These are phyloP conservation scores for Besnoitia besnoiti DNA, from an alignment of 169 alveolate species.

Conservation along the genomic window DNA sequence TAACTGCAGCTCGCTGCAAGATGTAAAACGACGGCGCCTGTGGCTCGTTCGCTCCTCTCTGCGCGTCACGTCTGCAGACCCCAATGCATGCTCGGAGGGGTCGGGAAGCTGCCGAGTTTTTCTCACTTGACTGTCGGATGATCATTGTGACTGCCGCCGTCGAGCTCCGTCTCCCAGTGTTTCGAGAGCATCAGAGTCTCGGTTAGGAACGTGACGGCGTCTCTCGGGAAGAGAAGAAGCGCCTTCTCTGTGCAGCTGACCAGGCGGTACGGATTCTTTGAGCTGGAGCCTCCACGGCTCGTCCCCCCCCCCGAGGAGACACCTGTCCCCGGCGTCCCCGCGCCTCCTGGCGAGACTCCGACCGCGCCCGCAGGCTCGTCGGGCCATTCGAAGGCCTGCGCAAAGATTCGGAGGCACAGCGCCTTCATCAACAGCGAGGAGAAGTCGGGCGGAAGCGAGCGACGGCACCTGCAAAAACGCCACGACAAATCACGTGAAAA, in stretches of 20 bases:
- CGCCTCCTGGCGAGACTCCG: background rate
- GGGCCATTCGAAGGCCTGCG: conserved; percentile 61
- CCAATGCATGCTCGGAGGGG: too few relatives aligned
- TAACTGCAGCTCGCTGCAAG: too few relatives aligned
- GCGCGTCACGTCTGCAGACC: too few relatives aligned
- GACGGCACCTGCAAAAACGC: conserved; percentile 47
- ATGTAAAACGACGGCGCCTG: too few relatives aligned
- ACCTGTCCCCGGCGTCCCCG: background rate
- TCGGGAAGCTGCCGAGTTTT: too few relatives aligned
- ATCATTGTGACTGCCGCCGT: conserved; percentile 69
- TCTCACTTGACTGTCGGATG: conserved; percentile 65
- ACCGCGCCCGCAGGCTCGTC: conserved; percentile 26
- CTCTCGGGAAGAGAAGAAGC: conserved; percentile 54
- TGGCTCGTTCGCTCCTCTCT: too few relatives aligned
- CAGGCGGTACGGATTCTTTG: conserved; percentile 48
- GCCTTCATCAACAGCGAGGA: conserved; percentile 45
- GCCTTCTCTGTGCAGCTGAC: conserved; percentile 66
- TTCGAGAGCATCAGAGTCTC: conserved; percentile 52
- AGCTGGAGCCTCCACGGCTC: background rate
- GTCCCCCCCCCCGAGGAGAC: background rate
- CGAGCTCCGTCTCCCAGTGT: conserved; percentile 67
- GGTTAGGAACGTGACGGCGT: conserved; percentile 50
- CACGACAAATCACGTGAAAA: background rate
- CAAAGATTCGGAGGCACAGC: conserved; percentile 55
- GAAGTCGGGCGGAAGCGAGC: conserved; percentile 57